Base-by-base conservation (phyloP, 2,329 filamentous ascomycete species). In the Neofusicoccum cordaticola region DNA sequence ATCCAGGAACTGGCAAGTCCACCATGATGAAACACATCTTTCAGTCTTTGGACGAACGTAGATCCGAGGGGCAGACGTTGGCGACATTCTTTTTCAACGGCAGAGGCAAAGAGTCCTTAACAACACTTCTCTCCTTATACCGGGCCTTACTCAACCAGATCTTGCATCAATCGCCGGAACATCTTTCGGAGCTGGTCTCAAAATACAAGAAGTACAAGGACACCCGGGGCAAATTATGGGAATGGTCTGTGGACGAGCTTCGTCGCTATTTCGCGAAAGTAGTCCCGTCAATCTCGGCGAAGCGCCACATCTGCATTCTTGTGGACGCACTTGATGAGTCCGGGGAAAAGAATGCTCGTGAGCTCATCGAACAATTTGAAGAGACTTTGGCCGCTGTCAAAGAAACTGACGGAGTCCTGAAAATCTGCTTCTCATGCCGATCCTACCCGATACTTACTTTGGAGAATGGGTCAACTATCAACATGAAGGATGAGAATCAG, bases 351-450 rank as follows among this genome's bases (percentile, higher is more conserved):
- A 53, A 13, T 13, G 50, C 50, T 0, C 7, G 8, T 1, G 4
- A 39, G 7, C 34, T 53, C 1, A 34, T 53, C 7, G 2, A 2
- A 3, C 9, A 19, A 1, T 37, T 52, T n/a, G n/a, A 37, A 12
- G 22, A 39, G 9, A 2, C 22, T 9, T 5, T 52, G 13, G 8
- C 9, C 5, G 9, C 34, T 5, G n/a, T 19, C 11, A 19, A 19
- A 3, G 35, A 7, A 7, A 0, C 35, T 4, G 8, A 1, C 5
- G 7, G 19, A 0, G 0, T 1, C 17, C 34, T 52, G 2, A 52
- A 7, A 2, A 53, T 53, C 5, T 53, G 50, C n/a, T 53, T 53
- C 50, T 22, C 50, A 1, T 53, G 50, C 31, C 37, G 50, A 8
- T 31, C 39, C 4, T 53, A 37, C 12, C 35, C 35, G 12, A 37